Conservation (phyloP, 148 eudicot genomes). For the Cornus controversa region DNA sequence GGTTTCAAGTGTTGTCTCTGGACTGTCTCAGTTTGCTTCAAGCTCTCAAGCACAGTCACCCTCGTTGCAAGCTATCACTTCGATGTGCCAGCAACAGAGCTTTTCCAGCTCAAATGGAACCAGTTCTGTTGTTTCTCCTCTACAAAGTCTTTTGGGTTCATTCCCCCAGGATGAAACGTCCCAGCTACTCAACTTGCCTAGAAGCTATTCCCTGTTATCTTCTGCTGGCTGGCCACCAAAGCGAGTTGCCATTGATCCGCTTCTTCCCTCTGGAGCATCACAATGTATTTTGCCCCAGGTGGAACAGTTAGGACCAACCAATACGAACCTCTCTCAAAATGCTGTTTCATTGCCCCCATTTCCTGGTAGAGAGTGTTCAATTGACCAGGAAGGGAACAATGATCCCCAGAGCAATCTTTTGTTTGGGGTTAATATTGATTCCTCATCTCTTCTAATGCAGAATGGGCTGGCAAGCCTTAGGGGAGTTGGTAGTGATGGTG, state of each 20-base stretch:
- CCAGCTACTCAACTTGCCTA: conserved; percentile 47
- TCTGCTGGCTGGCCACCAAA: conserved; percentile 58
- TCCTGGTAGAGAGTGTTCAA: conserved; percentile 64
- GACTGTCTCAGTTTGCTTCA: conserved; percentile 46
- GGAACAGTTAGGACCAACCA: conserved; percentile 45
- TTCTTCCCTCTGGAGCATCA: conserved; percentile 36
- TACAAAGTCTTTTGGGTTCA: conserved; percentile 60
- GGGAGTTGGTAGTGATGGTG: conserved; percentile 40
- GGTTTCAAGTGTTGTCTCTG: conserved; percentile 34
- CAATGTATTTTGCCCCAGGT: conserved; percentile 47
- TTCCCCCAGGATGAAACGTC: conserved; percentile 62
- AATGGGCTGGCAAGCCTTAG: conserved; percentile 57
- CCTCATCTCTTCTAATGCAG: conserved; percentile 45
- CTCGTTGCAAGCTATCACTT: conserved; percentile 41
- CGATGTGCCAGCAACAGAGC: conserved; percentile 42
- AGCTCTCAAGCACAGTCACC: conserved; percentile 50
- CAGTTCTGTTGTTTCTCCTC: conserved; percentile 52
- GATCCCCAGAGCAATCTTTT: conserved; percentile 60
- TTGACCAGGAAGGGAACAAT: conserved; percentile 49
- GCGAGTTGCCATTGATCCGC: conserved; percentile 63
- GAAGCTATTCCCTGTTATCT: conserved; percentile 44
- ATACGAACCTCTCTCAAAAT: conserved; percentile 51
- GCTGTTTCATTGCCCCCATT: conserved; percentile 68
- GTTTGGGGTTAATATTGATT: conserved; percentile 65
- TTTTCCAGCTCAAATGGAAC: conserved; percentile 38